These are phyloP conservation scores for Lactarius pseudohatsudake DNA, from an alignment of 768 basidiomycete species.

Conservation along the genomic window DNA sequence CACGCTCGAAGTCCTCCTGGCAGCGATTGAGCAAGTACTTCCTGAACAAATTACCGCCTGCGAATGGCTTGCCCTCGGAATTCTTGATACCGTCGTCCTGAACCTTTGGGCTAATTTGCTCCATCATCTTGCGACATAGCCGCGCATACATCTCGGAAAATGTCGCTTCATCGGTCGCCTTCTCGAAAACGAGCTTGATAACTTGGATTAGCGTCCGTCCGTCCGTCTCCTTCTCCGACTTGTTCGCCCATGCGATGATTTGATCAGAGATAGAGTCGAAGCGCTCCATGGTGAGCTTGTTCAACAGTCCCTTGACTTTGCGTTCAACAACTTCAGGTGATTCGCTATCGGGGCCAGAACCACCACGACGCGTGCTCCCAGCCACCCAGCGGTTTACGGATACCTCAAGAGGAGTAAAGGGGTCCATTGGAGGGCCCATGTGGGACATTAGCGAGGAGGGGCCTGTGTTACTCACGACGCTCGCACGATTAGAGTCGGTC, in stretches of 20 bases:
- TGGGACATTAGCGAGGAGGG: conserved; percentile 22
- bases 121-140: conserved; percentile 94
- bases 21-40: conserved; percentile 96
- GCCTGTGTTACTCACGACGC: conserved; percentile 37
- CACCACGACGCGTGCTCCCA: conserved; percentile 43
- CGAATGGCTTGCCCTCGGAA: conserved; percentile 80
- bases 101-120: conserved; percentile 83
- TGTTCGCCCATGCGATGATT: conserved; percentile 95
- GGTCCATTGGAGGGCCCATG: conserved; percentile 52
- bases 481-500: conserved; percentile 61
- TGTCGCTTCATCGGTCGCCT: conserved; percentile 92
- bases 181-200: conserved; percentile 94
- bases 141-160: conserved; percentile 99
- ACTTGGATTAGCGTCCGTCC: conserved; percentile 94
- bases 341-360: conserved; percentile 50
- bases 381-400: conserved; percentile 86
- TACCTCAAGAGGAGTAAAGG: conserved; percentile 71
- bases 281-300: conserved; percentile 96
- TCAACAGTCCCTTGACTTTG: conserved; percentile 88
- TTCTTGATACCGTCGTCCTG: conserved; percentile 86
- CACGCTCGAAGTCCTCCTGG: conserved; percentile 96
- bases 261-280: conserved; percentile 96
- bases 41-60: conserved; percentile 92
- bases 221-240: conserved; percentile 87
- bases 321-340: conserved; percentile 87